These are phyloP conservation scores for Naematelia encephala DNA, from an alignment of 768 basidiomycete genomes.

Conservation along the genomic window DNA sequence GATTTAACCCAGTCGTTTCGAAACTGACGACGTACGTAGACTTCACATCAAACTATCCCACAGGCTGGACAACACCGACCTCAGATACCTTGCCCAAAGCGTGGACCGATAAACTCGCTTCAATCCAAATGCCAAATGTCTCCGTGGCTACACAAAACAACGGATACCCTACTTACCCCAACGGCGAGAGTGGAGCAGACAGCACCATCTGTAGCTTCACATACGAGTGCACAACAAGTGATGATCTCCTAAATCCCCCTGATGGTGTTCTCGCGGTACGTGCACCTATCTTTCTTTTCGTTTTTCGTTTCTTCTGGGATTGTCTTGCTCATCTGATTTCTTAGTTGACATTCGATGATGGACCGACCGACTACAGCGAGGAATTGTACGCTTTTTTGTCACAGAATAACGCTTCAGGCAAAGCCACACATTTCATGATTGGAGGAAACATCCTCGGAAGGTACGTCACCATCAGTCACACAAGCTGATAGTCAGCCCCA, in stretches of 20 bases:
- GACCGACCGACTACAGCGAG: constrained; percentile 45
- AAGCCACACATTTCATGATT: constrained; percentile 86
- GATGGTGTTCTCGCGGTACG: constrained; percentile 58
- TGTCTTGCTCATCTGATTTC: not conserved
- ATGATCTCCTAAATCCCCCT: constrained; percentile 75
- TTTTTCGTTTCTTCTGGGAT: not conserved
- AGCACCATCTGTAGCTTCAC: constrained; percentile 71
- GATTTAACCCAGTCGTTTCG: no score
- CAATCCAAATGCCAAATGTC: constrained; percentile 71
- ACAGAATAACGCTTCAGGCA: constrained; percentile 55
- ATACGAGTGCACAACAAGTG: constrained; percentile 62
- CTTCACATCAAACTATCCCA: constrained; percentile 58
- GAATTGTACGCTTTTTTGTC: constrained; percentile 65
- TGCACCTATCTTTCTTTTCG: not conserved
- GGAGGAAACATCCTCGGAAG: constrained; percentile 68
- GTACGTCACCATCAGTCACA: constrained; percentile 9
- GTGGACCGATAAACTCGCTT: constrained; percentile 70
- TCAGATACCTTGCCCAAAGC: constrained; percentile 58
- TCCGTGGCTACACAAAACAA: constrained; percentile 54
- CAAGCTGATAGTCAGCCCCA: constrained; percentile 44
- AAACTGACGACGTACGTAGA: not conserved
- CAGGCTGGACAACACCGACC: constrained; percentile 54
- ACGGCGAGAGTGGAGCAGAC: constrained; percentile 48
- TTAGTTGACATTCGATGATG: constrained; percentile 49
- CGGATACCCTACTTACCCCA: constrained; percentile 45